A percentile compares a stretch with the other conserved stretches of the same genome.
Conservation (phyloP, 306 rosid species). For the Citrullus mucosospermus region DNA sequence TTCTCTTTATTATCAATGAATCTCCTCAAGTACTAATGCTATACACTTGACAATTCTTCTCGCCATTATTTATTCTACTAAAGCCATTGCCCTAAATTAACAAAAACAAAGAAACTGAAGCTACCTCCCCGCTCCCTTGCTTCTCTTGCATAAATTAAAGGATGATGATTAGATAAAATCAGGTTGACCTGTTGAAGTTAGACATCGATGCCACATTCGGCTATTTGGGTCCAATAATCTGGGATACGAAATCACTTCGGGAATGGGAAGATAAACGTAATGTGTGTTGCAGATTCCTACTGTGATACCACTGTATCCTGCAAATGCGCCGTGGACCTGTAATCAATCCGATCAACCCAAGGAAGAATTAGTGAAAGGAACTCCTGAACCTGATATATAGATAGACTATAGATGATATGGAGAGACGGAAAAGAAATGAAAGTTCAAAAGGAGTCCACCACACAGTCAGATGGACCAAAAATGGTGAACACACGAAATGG, state of each 20-base stretch:
- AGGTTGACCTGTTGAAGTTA: constrained; percentile 97
- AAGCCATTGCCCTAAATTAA: not conserved
- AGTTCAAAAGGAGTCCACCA: not conserved
- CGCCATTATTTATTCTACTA: not conserved
- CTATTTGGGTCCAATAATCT: constrained; percentile 83
- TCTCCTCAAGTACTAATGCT: not conserved
- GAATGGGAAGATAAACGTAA: constrained; percentile 86
- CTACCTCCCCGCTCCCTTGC: not conserved
- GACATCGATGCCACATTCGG: constrained; percentile 99
- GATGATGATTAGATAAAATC: constrained; percentile 41
- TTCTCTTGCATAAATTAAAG: constrained; percentile 13
- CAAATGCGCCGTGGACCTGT: constrained; percentile 98
- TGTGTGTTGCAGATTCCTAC: constrained; percentile 95
- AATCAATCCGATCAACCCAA: not conserved
- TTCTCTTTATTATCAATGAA: constrained; percentile 1
- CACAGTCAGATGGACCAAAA: not conserved
- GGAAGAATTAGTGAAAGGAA: not conserved
- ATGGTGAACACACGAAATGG: not conserved
- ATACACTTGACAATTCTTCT: not conserved
- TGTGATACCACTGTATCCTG: constrained; percentile 92
- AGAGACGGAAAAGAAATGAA: not conserved
- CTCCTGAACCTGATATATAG: not conserved
- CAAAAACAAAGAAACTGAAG: not conserved
- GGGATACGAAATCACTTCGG: constrained; percentile 81
- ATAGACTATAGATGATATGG: not conserved